phyloP scores from a whole-genome alignment of 352 stramenopile species.

The Pseudoperonospora humuli region DNA sequence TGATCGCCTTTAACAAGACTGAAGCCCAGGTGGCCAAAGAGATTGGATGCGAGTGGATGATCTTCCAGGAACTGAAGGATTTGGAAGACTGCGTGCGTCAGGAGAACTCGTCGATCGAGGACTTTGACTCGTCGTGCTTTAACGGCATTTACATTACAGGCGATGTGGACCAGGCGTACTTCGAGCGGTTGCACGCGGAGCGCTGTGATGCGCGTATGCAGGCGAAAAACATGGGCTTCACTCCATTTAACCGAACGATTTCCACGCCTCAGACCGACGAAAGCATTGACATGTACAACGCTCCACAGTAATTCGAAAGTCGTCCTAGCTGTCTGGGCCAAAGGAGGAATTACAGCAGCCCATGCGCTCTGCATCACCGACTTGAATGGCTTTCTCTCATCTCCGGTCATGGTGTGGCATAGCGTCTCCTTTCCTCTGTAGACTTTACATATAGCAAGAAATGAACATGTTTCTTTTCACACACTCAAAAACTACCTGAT shows the following conservation, averaged over 20 bases:
- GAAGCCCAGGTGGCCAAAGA: conserved; percentile 91
- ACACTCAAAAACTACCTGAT: conserved; percentile 6
- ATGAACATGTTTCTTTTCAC: conserved; percentile 26
- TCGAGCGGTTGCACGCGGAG: conserved; percentile 69
- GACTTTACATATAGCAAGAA: conserved; percentile 33
- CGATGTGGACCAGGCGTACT: conserved; percentile 84
- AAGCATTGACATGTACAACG: conserved; percentile 87
- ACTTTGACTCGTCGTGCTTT: conserved; percentile 97
- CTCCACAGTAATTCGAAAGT: conserved; percentile 48
- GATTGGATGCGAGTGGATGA: conserved; percentile 94
- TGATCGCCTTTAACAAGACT: conserved; percentile 94
- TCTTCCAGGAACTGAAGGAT: conserved; percentile 90
- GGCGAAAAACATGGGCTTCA: conserved; percentile 78
- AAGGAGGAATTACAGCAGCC: conserved; percentile 11
- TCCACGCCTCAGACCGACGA: conserved; percentile 74
- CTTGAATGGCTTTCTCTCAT: conserved; percentile 10
- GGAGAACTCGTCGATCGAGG: conserved; percentile 57
- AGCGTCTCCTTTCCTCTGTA: conserved; percentile 16
- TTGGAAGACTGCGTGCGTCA: conserved; percentile 83
- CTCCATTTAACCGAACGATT: conserved; percentile 67
- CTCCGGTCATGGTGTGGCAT: conserved; percentile 7
- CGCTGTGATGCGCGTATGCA: conserved; percentile 78
- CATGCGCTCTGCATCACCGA: too few species aligned
- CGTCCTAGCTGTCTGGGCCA: conserved; percentile 3
- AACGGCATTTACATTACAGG: conserved; percentile 94